phyloP scores from a whole-genome alignment of 2,329 filamentous ascomycete genomes.

The Paecilomyces niveus region DNA sequence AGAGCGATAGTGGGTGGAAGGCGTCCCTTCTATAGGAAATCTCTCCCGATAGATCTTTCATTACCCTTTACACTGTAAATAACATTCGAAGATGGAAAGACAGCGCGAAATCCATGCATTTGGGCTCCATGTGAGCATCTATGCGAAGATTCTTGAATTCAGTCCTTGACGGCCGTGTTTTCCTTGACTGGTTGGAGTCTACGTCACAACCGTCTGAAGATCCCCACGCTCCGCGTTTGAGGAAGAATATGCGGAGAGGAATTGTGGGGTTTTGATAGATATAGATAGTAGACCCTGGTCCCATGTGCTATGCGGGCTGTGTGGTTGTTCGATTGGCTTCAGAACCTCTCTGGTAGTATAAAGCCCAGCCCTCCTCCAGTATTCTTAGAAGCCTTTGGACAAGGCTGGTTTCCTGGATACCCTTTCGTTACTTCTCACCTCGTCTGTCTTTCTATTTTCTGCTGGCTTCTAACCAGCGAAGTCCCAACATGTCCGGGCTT shows the following conservation, averaged over 20 bases:
- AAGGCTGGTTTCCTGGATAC: not conserved
- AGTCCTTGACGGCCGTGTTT: not conserved
- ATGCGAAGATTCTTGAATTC: not conserved
- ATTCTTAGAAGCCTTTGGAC: not conserved
- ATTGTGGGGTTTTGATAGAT: not conserved
- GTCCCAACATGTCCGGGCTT: not conserved
- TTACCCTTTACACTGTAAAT: not conserved
- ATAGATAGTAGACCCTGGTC: not conserved
- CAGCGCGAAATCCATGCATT: not conserved
- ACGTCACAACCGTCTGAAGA: not conserved
- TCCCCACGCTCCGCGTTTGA: not conserved
- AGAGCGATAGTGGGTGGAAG: not conserved
- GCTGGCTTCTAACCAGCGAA: not conserved
- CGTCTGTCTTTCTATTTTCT: not conserved
- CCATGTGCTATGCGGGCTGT: not conserved
- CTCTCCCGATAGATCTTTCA: not conserved
- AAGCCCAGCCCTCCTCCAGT: not conserved
- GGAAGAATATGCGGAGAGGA: not conserved
- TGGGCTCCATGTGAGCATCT: not conserved
- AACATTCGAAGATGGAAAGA: not conserved
- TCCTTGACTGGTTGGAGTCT: not conserved
- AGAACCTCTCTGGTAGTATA: not conserved
- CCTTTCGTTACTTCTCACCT: not conserved
- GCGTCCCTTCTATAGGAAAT: not conserved
- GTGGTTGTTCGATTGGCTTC: not conserved